Percentiles rank a stretch among this genome's conserved stretches.
Conservation (phyloP, 2,329 filamentous ascomycete genomes). For the Trichoderma polysporum region DNA sequence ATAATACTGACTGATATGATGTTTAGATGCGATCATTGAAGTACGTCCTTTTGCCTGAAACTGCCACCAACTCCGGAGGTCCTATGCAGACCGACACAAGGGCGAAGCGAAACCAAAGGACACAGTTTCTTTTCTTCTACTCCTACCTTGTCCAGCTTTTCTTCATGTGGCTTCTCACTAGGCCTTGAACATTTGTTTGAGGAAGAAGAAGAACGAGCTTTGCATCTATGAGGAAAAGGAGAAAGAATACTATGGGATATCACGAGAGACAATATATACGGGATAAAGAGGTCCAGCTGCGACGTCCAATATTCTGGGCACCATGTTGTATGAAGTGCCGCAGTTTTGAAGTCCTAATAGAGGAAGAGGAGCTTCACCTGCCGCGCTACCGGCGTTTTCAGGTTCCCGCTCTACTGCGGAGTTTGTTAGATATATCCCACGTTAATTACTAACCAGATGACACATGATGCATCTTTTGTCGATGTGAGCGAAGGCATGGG, state of each 20-base stretch:
- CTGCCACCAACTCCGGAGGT: constrained; percentile 61
- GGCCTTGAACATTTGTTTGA: constrained; percentile 34
- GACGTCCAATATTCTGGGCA: neutral
- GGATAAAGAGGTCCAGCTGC: neutral
- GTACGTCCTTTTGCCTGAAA: constrained; percentile 92
- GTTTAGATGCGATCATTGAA: constrained; percentile 83
- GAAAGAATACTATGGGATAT: neutral
- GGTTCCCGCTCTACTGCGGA: constrained; percentile 14
- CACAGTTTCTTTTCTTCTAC: constrained; percentile 91
- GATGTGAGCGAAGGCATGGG: neutral
- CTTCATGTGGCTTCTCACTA: constrained; percentile 80
- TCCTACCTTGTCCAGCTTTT: constrained; percentile 90
- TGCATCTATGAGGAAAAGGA: neutral
- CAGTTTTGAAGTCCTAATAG: neutral
- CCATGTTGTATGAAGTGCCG: neutral
- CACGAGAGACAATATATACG: neutral
- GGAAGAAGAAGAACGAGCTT: neutral
- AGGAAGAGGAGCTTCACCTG: neutral
- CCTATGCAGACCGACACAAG: constrained; percentile 72
- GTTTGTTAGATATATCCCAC: constrained; percentile 2
- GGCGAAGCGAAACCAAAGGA: constrained; percentile 81
- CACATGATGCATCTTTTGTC: neutral
- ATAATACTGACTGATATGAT: constrained; percentile 13
- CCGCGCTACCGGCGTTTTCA: neutral
- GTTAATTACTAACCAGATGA: neutral